Evolutionary conservation across 2,329 filamentous ascomycete genomes (phyloP), one percentile per base, ranked within the genome.

Genomic region (Venturia aucupariae): DNA sequence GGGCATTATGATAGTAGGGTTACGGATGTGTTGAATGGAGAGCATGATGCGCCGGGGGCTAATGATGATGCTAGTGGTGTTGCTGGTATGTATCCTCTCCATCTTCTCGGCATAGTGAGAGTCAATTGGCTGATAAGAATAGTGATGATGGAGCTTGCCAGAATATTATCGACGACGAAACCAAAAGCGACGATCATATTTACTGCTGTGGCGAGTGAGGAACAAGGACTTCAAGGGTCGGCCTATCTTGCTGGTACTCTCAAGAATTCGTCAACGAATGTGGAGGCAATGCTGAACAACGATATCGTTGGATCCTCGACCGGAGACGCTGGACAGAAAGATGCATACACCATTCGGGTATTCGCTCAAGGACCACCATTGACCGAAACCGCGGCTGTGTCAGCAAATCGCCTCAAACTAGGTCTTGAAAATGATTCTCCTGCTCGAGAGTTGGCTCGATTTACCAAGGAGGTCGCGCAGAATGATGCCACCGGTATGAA

Each of bases 21-120:
- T 2, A 78, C 79, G 0, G 77, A 85, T 66, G 70, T 81, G 0
- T 71, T 80, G 61, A 78, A 85, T 70, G 84, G 80, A 67, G 76
- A 76, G 17, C 74, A 74, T 41, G 81, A 84, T 67, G 79, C 81
- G 1, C 83, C 83, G 0, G 83, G 83, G 1, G 82, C 83, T 0
- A 82, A 85, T 66, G 83, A 85, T 68, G 82, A 86, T 69, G 83
- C 81, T 0, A 81, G 78, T 6, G 82, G 82, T 1, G 81, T 83
- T 15, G 80, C 82, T 1, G 73, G 73, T 75, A 69, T 5, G 38
- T 44, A 10, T 46, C 19, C 4, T 6, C n/a, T 35, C 11, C 38
- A 17, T 65, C 51, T n/a, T 27, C 4, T 17, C 22, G 24, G 41
- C 27, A 68, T 72, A 30, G 71, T 27, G 11, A 42, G 17, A 24